These are phyloP conservation scores for Candida quercuum DNA, from an alignment of 805 yeast species.

Conservation along the genomic window DNA sequence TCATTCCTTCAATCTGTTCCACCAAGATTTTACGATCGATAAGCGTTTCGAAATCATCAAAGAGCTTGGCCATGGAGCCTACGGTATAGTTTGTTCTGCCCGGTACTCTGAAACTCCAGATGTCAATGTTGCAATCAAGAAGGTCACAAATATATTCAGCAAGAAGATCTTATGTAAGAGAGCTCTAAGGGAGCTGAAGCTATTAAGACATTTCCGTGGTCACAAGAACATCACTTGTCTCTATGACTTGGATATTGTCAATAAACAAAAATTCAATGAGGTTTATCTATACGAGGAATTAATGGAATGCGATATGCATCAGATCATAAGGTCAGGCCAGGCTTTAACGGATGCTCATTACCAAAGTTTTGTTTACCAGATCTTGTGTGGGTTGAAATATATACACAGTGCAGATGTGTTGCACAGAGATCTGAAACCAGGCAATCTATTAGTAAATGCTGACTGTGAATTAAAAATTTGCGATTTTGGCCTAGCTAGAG, in stretches of 20 bases:
- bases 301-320: conserved; percentile 99
- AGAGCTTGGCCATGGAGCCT: conserved; percentile 97
- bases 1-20: conserved; percentile 59
- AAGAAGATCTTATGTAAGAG: conserved; percentile 89
- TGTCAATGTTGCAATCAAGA: conserved; percentile 89
- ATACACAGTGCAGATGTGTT: conserved; percentile 90
- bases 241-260: conserved; percentile 87
- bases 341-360: conserved; percentile 92
- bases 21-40: conserved; percentile 92
- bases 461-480: conserved; percentile 95
- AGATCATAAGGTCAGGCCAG: conserved; percentile 90
- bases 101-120: conserved; percentile 67
- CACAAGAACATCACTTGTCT: conserved; percentile 95
- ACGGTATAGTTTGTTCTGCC: conserved; percentile 95
- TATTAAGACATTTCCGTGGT: conserved; percentile 88
- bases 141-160: conserved; percentile 89
- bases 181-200: conserved; percentile 84
- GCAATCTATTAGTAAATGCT: conserved; percentile 86
- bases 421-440: conserved; percentile 93
- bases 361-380: conserved; percentile 89
- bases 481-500: conserved; percentile 95
- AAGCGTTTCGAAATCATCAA: conserved; percentile 81
- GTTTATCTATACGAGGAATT: conserved; percentile 90
- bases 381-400: conserved; percentile 83
- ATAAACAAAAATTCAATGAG: conserved; percentile 74